Evolutionary conservation across 1,284 basidiomycete genomes (phyloP).

Genomic region (Apiotrichum siamense): DNA sequence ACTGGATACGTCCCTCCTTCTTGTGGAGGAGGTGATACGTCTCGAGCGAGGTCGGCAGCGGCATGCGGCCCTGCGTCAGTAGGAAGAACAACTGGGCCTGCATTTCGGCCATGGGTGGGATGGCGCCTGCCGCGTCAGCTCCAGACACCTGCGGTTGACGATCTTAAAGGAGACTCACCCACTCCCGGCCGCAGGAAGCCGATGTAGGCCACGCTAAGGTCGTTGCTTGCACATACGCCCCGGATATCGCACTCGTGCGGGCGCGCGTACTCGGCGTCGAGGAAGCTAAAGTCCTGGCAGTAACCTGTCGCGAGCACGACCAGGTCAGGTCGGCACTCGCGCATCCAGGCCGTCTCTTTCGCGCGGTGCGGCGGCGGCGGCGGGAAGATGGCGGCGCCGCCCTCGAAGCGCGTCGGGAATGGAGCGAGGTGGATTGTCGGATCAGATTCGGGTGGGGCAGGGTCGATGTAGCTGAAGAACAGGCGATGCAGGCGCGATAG

Average conservation of each 20-base stretch:
- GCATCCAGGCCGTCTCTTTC: slow-evolving; percentile 36
- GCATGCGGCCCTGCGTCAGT: slow-evolving; percentile 51
- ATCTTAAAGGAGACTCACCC: slow-evolving; percentile 49
- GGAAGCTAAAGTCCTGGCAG: slow-evolving; percentile 24
- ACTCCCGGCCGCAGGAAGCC: slow-evolving; percentile 62
- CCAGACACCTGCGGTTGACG: too few species aligned
- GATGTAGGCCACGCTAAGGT: slow-evolving; percentile 56
- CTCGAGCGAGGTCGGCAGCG: slow-evolving; percentile 51
- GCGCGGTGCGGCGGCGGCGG: slow-evolving; percentile 32
- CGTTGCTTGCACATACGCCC: slow-evolving; percentile 53
- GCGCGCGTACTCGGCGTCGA: slow-evolving; percentile 53
- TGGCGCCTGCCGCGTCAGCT: too few species aligned
- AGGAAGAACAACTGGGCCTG: slow-evolving; percentile 60
- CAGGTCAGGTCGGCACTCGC: slow-evolving; percentile 33
- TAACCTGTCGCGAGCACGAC: slow-evolving; percentile 53
- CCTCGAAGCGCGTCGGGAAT: slow-evolving; percentile 54
- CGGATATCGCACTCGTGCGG: slow-evolving; percentile 55
- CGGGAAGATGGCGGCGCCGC: slow-evolving; percentile 54
- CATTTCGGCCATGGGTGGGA: slow-evolving; percentile 63
- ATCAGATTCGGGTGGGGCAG: slow-evolving; percentile 49
- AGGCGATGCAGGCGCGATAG: slow-evolving; percentile 51
- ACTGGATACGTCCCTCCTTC: slow-evolving; percentile 56
- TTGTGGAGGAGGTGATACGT: slow-evolving; percentile 58
- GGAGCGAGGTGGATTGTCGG: slow-evolving; percentile 58
- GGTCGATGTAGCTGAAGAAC: slow-evolving; percentile 57